phyloP scores from a whole-genome alignment of 2,329 filamentous ascomycete species.

The Cladosporium halotolerans region DNA sequence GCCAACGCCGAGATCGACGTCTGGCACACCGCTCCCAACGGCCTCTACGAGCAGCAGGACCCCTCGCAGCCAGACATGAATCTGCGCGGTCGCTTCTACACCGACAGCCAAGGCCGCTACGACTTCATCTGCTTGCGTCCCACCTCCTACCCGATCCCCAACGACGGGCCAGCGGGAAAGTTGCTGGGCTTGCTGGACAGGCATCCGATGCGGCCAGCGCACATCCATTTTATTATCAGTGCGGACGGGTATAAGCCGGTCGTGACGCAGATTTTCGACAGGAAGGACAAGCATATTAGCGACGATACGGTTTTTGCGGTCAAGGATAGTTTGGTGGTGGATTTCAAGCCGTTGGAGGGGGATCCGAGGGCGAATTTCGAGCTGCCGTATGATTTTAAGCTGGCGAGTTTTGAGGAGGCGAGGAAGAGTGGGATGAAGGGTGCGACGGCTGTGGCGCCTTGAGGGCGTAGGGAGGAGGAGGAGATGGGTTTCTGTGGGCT shows the following conservation, averaged over 20 bases:
- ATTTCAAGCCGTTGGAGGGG: constrained; percentile 48
- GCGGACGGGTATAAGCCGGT: constrained; percentile 59
- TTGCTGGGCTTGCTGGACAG: constrained; percentile 53
- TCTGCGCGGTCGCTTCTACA: constrained; percentile 65
- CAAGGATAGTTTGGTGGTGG: constrained; percentile 54
- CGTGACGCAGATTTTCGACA: constrained; percentile 73
- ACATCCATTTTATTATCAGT: constrained; percentile 53
- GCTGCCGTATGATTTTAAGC: constrained; percentile 41
- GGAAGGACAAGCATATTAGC: constrained; percentile 55
- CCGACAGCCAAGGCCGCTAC: constrained; percentile 59
- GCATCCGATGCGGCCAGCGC: constrained; percentile 56
- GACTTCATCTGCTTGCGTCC: constrained; percentile 37
- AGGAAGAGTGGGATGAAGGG: constrained; percentile 9
- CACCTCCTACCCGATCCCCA: constrained; percentile 48
- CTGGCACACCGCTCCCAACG: constrained; percentile 74
- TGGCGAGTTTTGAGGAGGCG: constrained; percentile 9
- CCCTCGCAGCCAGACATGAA: constrained; percentile 64
- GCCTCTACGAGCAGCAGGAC: constrained; percentile 64
- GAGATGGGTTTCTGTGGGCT: neutral
- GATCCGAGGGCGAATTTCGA: constrained; percentile 50
- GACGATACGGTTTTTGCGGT: constrained; percentile 56
- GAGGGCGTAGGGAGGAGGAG: neutral
- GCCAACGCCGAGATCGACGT: constrained; percentile 63
- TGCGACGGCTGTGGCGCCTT: constrained; percentile 10
- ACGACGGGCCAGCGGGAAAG: constrained; percentile 53